Percentiles rank a stretch among this genome's conserved stretches.
Conservation (phyloP, 352 stramenopile genomes). For the Pythium biforme region DNA sequence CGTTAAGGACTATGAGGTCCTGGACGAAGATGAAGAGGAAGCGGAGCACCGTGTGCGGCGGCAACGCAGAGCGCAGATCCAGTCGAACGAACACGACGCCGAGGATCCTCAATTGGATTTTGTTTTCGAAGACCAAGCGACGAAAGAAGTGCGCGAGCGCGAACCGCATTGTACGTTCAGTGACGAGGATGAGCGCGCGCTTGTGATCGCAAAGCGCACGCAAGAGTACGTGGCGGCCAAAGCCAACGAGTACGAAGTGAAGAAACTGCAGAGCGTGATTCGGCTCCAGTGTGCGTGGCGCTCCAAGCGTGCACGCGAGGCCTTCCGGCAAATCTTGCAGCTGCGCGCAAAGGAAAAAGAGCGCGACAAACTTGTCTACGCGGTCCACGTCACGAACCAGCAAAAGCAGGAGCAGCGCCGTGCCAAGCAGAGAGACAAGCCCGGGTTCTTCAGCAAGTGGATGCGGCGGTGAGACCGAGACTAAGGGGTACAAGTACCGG, state of each 20-base stretch:
- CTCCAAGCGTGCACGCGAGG: slow-evolving; percentile 55
- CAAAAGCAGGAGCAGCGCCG: slow-evolving; percentile 21
- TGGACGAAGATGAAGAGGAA: slow-evolving; percentile 20
- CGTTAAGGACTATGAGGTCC: slow-evolving; percentile 12
- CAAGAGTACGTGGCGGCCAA: slow-evolving; percentile 36
- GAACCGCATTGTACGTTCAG: slow-evolving; percentile 30
- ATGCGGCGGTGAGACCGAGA: slow-evolving; percentile 1
- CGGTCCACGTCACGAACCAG: slow-evolving; percentile 24
- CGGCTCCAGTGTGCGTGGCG: slow-evolving; percentile 76
- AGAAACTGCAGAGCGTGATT: slow-evolving; percentile 54
- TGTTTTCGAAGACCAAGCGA: slow-evolving; percentile 59
- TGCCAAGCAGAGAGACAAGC: slow-evolving; percentile 14
- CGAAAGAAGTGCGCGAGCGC: slow-evolving; percentile 37
- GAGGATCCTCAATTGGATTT: slow-evolving; percentile 35
- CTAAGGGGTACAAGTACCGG: slow-evolving; percentile 2
- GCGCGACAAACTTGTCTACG: slow-evolving; percentile 37
- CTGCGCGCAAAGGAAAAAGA: slow-evolving; percentile 68
- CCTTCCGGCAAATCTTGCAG: slow-evolving; percentile 55
- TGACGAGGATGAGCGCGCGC: slow-evolving; percentile 29
- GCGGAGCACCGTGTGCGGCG: background rate
- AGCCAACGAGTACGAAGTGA: slow-evolving; percentile 36
- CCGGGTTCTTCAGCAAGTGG: slow-evolving; percentile 26
- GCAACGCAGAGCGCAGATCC: slow-evolving; percentile 12
- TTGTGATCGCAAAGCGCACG: slow-evolving; percentile 45
- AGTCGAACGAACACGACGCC: slow-evolving; percentile 28